Evolutionary conservation across 495 filamentous ascomycete species (phyloP).

Genomic region (Xylona heveae): DNA sequence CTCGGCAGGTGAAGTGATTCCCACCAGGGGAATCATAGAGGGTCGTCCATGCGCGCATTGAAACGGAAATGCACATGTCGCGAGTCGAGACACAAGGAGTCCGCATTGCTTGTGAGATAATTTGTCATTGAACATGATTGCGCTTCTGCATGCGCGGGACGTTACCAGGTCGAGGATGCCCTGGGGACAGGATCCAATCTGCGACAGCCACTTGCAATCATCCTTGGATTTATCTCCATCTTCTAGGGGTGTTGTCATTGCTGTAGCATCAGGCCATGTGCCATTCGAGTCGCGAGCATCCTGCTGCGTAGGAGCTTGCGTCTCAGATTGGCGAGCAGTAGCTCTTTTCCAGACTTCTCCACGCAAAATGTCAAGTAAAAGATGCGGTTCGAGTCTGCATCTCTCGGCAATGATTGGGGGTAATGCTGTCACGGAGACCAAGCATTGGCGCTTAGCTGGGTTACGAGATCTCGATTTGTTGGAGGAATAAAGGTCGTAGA

Average conservation of each 20-base stretch:
- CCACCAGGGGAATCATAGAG: conserved; percentile 3
- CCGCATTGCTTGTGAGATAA: conserved; percentile 44
- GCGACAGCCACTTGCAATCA: conserved; percentile 27
- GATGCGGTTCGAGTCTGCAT: conserved; percentile 44
- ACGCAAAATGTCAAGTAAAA: conserved; percentile 50
- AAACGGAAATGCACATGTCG: conserved; percentile 64
- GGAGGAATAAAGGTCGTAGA: conserved; percentile 23
- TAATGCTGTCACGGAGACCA: conserved; percentile 31
- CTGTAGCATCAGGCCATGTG: too few species aligned
- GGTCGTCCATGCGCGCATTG: conserved; percentile 62
- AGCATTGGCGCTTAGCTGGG: conserved; percentile 5
- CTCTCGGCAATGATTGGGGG: conserved; percentile 54
- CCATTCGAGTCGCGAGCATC: too few species aligned
- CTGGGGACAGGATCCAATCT: conserved; percentile 44
- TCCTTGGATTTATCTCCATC: conserved; percentile 3
- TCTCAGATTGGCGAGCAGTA: too few species aligned
- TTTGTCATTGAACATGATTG: conserved; percentile 93
- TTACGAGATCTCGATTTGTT: conserved; percentile 1
- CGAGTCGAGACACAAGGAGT: conserved; percentile 36
- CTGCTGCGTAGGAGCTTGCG: too few species aligned
- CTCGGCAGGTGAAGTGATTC: too few species aligned
- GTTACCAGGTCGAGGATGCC: conserved; percentile 77
- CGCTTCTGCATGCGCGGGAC: conserved; percentile 70
- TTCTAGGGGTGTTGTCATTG: neutral
- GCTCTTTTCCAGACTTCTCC: conserved; percentile 45